Evolutionary conservation across 208 protist species (phyloP).

Genomic region (Wallacemonas sp.): DNA sequence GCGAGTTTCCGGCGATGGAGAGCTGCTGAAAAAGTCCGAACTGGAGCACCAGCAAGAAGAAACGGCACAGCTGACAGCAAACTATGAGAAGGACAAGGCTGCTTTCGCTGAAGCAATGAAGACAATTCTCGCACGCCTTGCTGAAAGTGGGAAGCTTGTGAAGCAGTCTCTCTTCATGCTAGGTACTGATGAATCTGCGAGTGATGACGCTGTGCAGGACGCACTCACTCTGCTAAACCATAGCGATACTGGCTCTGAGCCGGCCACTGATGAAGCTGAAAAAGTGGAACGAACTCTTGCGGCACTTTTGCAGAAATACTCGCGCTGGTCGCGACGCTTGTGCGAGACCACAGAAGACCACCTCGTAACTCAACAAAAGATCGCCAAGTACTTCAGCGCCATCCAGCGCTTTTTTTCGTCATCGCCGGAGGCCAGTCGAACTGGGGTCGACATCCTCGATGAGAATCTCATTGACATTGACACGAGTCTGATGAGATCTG

Average conservation of each 20-base stretch:
- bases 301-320: constrained; percentile 78
- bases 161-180: constrained; percentile 73
- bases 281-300: constrained; percentile 70
- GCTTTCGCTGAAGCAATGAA: constrained; percentile 64
- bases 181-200: constrained; percentile 68
- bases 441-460: constrained; percentile 20
- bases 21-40: constrained; percentile 27
- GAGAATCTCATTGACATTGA: constrained; percentile 88
- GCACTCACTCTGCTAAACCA: constrained; percentile 30
- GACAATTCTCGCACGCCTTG: constrained; percentile 57
- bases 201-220: constrained; percentile 73
- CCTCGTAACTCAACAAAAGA: constrained; percentile 75
- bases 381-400: constrained; percentile 81
- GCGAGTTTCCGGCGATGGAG: constrained; percentile 31
- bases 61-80: constrained; percentile 29
- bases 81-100: constrained; percentile 45
- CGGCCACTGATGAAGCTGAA: constrained; percentile 3
- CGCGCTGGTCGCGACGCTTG: constrained; percentile 71
- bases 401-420: constrained; percentile 67
- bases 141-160: constrained; percentile 50
- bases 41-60: constrained; percentile 33
- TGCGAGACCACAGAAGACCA: constrained; percentile 81
- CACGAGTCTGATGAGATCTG: constrained; percentile 60
- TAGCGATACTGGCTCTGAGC: not conserved
- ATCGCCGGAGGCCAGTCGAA: not conserved